These are phyloP conservation scores for Fusarium bulbicola DNA, from an alignment of 2,329 filamentous ascomycete genomes.

Conservation along the genomic window DNA sequence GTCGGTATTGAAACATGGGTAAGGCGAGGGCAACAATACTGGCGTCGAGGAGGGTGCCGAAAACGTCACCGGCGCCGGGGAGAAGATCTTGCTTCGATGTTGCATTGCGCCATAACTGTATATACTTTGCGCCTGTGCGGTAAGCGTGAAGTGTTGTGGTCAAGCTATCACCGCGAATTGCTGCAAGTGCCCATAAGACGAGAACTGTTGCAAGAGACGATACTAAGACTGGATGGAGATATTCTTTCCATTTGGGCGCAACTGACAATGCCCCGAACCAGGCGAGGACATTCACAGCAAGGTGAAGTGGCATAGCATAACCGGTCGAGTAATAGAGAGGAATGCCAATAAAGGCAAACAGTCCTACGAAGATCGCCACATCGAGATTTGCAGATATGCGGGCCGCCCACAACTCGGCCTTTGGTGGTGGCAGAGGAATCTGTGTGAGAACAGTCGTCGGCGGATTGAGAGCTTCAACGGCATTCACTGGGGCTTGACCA, in stretches of 20 bases:
- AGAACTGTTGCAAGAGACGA: constrained; percentile 63
- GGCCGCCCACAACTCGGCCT: constrained; percentile 61
- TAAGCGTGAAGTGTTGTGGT: constrained; percentile 56
- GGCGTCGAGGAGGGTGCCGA: constrained; percentile 64
- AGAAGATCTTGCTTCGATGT: constrained; percentile 26
- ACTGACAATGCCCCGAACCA: constrained; percentile 62
- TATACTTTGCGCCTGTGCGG: constrained; percentile 62
- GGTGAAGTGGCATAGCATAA: constrained; percentile 62
- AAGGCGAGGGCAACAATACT: constrained; percentile 67
- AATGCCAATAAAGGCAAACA: constrained; percentile 62
- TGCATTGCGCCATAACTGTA: constrained; percentile 57
- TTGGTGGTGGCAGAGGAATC: constrained; percentile 53
- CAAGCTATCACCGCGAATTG: constrained; percentile 54
- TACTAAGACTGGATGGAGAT: constrained; percentile 67
- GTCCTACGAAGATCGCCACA: constrained; percentile 51
- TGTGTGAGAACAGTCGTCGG: constrained; percentile 47
- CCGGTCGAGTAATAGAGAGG: constrained; percentile 63
- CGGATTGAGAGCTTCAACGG: constrained; percentile 32
- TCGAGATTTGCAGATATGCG: constrained; percentile 57
- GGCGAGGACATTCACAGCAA: constrained; percentile 58
- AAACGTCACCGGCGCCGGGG: constrained; percentile 66
- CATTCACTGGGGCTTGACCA: constrained; percentile 23
- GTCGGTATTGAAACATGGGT: constrained; percentile 69
- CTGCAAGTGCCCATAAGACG: constrained; percentile 62
- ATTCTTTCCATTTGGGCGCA: constrained; percentile 58